Evolutionary conservation across 2,329 filamentous ascomycete species (phyloP).

Genomic region (Trichophyton verrucosum): DNA sequence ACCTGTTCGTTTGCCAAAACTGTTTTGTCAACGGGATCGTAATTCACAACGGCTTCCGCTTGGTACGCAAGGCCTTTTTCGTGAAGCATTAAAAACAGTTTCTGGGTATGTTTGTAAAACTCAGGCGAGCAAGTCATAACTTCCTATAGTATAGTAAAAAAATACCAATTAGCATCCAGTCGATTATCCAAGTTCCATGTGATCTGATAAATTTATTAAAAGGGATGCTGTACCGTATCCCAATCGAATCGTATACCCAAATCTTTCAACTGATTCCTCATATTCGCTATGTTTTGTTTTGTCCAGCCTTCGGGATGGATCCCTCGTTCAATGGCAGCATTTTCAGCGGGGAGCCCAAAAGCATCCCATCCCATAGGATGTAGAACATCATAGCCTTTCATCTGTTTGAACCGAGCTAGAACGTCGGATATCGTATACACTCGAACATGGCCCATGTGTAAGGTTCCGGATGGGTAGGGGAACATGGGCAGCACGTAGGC

Average conservation of each 20-base stretch:
- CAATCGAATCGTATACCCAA: slow-evolving; percentile 82
- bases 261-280: slow-evolving; percentile 66
- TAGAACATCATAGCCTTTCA: slow-evolving; percentile 63
- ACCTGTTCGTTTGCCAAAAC: slow-evolving; percentile 81
- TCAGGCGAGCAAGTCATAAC: slow-evolving; percentile 69
- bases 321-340: slow-evolving; percentile 74
- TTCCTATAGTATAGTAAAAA: slow-evolving; percentile 45
- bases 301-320: slow-evolving; percentile 72
- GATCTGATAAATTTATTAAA: not conserved
- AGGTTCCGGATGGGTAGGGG: slow-evolving; percentile 74
- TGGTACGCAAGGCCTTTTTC: slow-evolving; percentile 68
- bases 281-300: slow-evolving; percentile 61
- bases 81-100: slow-evolving; percentile 66
- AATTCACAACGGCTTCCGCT: slow-evolving; percentile 74
- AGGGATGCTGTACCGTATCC: slow-evolving; percentile 50
- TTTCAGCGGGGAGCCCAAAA: slow-evolving; percentile 81
- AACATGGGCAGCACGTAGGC: slow-evolving; percentile 81
- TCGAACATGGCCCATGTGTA: slow-evolving; percentile 77
- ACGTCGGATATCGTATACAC: slow-evolving; percentile 89
- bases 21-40: slow-evolving; percentile 78
- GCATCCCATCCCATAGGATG: slow-evolving; percentile 95
- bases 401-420: slow-evolving; percentile 59
- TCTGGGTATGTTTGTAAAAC: slow-evolving; percentile 85
- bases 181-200: not conserved
- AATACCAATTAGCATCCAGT: not conserved